These are phyloP conservation scores for Pythium plurisporium DNA, from an alignment of 352 stramenopile genomes.

Conservation along the genomic window DNA sequence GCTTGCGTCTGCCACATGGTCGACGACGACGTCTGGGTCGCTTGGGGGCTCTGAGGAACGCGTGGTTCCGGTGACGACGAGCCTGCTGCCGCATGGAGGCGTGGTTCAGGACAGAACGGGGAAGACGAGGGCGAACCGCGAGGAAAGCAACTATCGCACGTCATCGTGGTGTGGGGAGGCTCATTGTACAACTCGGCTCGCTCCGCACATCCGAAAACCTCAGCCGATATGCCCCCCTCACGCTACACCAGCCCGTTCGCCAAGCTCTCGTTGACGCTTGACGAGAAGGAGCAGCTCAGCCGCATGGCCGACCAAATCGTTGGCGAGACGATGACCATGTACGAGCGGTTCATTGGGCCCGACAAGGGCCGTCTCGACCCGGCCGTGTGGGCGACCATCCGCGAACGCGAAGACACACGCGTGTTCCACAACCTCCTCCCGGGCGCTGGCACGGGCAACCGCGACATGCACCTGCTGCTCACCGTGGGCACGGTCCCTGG, in stretches of 20 bases:
- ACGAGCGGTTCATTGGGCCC: conserved; percentile 36
- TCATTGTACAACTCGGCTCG: no score
- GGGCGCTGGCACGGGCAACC: conserved; percentile 10
- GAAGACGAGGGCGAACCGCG: no score
- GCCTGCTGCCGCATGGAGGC: no score
- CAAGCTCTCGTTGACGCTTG: conserved; percentile 31
- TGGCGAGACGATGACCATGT: conserved; percentile 33
- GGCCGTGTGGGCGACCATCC: conserved; percentile 39
- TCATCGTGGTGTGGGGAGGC: no score
- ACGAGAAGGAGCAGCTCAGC: conserved; percentile 46
- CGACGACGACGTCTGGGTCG: no score
- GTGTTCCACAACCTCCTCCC: conserved; percentile 38
- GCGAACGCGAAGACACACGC: conserved; percentile 32
- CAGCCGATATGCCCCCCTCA: background rate
- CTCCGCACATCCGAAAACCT: no score
- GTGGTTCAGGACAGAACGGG: no score
- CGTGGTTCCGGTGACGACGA: no score
- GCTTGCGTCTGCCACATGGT: no score
- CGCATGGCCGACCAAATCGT: conserved; percentile 36
- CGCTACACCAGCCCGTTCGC: conserved; percentile 44
- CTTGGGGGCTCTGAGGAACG: no score
- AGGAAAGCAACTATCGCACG: no score
- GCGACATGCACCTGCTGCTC: conserved; percentile 11
- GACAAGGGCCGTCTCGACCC: conserved; percentile 29
- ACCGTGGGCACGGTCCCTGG: conserved; percentile 35